A percentile compares a stretch with the other conserved stretches of the same genome.
Conservation (phyloP, 148 eudicot genomes). For the Rhododendron molle region DNA sequence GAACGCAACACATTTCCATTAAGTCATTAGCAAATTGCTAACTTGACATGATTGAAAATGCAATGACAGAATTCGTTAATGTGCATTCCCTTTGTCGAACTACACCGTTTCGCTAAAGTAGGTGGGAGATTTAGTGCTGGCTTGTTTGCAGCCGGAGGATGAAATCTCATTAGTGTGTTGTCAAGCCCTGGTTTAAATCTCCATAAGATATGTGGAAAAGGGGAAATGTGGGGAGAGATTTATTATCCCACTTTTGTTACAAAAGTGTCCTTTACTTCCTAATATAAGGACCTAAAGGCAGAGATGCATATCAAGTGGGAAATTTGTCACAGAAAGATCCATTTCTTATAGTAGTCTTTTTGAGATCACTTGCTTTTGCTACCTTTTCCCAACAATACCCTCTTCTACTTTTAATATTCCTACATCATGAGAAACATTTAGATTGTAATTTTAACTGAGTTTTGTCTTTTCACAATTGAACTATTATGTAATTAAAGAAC, state of each 20-base stretch:
- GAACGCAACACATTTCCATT: too few species aligned
- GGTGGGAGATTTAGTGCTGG: too few species aligned
- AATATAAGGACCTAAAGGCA: not conserved
- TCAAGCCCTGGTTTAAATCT: too few species aligned
- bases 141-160: not conserved
- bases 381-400: not conserved
- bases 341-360: not conserved
- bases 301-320: not conserved
- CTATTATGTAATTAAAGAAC: too few species aligned
- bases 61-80: too few species aligned
- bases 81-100: too few species aligned
- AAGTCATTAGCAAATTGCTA: too few species aligned
- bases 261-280: not conserved
- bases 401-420: not conserved
- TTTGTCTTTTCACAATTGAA: not conserved
- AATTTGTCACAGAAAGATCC: not conserved
- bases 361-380: not conserved
- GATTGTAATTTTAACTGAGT: not conserved
- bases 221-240: too few species aligned
- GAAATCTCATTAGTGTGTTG: not conserved
- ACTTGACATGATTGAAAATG: too few species aligned
- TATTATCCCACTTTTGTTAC: too few species aligned
- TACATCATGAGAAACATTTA: not conserved
- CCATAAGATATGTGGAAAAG: too few species aligned
- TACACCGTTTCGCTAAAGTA: too few species aligned